Evolutionary conservation across 139 green algal genomes (phyloP), one percentile per base, ranked within the genome.

Genomic region (Chlamydomonas urium): DNA sequence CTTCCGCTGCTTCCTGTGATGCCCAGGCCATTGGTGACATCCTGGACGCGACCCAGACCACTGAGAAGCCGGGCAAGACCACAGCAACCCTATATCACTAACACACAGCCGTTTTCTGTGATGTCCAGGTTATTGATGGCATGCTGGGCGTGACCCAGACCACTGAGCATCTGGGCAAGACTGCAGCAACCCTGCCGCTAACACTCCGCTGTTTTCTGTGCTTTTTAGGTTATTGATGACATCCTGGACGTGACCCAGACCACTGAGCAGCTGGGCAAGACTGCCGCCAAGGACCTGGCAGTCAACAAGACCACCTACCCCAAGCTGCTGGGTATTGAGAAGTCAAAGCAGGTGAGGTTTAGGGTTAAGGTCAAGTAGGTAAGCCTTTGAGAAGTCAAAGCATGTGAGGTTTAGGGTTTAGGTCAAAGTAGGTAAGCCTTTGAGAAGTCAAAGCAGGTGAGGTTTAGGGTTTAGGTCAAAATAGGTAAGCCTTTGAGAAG

Each of bases 291-390:
- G 86, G 96, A 99, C 78, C 76, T 97, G 47, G 84, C 84, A 4
- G 79, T 80, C 6, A 90, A 94, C 81, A 99, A 99, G 85, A 93
- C 95, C 32, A 99, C 96, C 3, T 99, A 99, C 86, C 96, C 96
- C 61, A 93, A 92, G 57, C 86, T 97, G 65, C 80, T 97, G 59
- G 93, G 88, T 48, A 72, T 95, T 42, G 93, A 97, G 68, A 79
- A 87, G 57, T 88, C 75, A 69, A 72, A 65, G 66, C 67, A 94
- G 78, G 85, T 97, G 33, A 14, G 48, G 31, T 14, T 28, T 17
- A 14, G 53, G 42, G 42, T n/a, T 10, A 17, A 35, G 62, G 29
- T 50, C 31, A 65, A 14, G 26, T 29, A 17, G 19, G 21, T n/a
- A 6, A 65, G 10, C 6, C 19, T 17, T 6, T 32, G 29, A 24